phyloP scores from a whole-genome alignment of 495 filamentous ascomycete genomes.

The Collariella sp. region DNA sequence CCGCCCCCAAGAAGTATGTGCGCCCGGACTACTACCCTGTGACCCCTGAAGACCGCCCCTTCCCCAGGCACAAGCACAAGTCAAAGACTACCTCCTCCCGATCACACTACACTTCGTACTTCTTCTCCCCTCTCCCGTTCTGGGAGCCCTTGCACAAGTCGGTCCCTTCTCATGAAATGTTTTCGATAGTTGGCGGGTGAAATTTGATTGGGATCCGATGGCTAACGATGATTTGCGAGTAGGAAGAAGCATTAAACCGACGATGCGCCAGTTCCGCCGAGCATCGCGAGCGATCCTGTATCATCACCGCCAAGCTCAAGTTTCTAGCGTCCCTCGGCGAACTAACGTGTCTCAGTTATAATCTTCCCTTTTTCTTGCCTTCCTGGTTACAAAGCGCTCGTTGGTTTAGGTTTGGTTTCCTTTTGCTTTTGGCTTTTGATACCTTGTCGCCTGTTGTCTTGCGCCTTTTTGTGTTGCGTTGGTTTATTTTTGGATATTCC shows the following conservation, averaged over 20 bases:
- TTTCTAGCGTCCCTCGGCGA: neutral
- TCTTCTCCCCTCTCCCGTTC: neutral
- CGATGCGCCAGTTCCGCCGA: neutral
- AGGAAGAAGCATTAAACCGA: conserved; percentile 4
- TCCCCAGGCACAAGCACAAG: neutral
- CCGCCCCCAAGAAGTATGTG: conserved; percentile 30
- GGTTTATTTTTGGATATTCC: conserved; percentile 3
- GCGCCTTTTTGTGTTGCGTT: neutral
- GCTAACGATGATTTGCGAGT: neutral
- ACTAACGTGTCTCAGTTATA: neutral
- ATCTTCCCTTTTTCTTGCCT: too few relatives aligned
- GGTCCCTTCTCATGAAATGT: neutral
- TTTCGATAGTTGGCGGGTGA: neutral
- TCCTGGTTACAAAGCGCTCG: too few relatives aligned
- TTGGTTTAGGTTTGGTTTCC: neutral
- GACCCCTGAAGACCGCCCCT: neutral
- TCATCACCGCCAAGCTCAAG: too few relatives aligned
- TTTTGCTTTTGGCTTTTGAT: conserved; percentile 20
- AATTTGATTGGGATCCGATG: neutral
- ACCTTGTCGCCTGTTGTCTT: conserved; percentile 24
- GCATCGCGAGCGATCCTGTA: too few relatives aligned
- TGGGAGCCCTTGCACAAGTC: conserved; percentile 7
- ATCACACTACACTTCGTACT: conserved; percentile 1
- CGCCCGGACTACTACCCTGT: neutral
- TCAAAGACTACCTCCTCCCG: neutral